phyloP scores from a whole-genome alignment of 75 land plant genomes.

The Larix kaempferi region DNA sequence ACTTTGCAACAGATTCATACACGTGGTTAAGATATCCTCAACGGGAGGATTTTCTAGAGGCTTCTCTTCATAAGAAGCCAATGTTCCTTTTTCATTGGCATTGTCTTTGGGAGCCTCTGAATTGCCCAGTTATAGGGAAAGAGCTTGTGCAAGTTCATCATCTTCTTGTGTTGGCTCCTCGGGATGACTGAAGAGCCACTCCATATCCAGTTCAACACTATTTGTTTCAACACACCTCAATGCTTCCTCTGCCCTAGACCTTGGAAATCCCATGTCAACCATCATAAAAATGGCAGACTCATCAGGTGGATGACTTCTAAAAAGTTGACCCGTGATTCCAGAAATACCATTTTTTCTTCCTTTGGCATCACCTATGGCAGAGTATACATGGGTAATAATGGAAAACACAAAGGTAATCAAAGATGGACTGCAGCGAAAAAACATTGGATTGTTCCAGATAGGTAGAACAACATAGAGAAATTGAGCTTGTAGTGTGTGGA shows the following conservation, averaged over 20 bases:
- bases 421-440: constrained; percentile 60
- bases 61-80: constrained; percentile 44
- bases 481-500: constrained; percentile 78
- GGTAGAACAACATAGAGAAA: constrained; percentile 86
- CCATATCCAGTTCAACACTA: constrained; percentile 98
- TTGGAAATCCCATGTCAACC: constrained; percentile 96
- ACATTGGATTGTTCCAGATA: constrained; percentile 90
- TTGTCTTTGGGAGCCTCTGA: constrained; percentile 57
- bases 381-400: constrained; percentile 68
- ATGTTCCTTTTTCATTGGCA: constrained; percentile 35
- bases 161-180: constrained; percentile 93
- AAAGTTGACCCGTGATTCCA: constrained; percentile 32
- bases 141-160: constrained; percentile 93
- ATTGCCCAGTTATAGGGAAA: constrained; percentile 89
- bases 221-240: constrained; percentile 75
- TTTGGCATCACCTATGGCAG: constrained; percentile 76
- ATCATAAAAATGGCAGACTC: constrained; percentile 78
- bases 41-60: constrained; percentile 59
- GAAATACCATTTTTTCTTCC: constrained; percentile 26
- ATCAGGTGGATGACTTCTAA: constrained; percentile 72
- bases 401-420: constrained; percentile 71
- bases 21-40: constrained; percentile 70
- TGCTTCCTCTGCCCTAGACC: constrained; percentile 95
- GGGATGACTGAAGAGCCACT: constrained; percentile 89
- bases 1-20: constrained; percentile 69